Conservation (phyloP, 1,284 basidiomycete genomes). For the Hemileia vastatrix region DNA sequence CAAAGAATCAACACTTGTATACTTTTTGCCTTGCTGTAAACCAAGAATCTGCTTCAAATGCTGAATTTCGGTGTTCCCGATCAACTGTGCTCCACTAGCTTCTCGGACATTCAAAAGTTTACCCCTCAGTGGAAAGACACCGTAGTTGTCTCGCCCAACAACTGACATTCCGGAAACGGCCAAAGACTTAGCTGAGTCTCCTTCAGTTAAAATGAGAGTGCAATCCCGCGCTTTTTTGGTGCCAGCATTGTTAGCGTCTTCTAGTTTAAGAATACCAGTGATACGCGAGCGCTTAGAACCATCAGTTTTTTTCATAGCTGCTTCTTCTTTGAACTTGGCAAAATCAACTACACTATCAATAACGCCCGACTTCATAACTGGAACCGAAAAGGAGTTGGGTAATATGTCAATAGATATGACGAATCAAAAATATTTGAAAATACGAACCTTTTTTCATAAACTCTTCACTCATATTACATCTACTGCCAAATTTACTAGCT, state of each 20-base stretch:
- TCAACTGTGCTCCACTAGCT: conserved; percentile 86
- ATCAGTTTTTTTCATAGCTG: conserved; percentile 91
- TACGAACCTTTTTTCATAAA: conserved; percentile 84
- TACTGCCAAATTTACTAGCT: conserved; percentile 76
- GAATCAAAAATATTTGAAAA: neutral
- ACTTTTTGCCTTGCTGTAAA: conserved; percentile 85
- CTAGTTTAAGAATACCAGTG: conserved; percentile 81
- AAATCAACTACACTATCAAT: conserved; percentile 87
- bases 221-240: conserved; percentile 70
- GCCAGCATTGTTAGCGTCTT: conserved; percentile 97
- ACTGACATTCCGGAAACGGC: conserved; percentile 90
- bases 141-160: conserved; percentile 91
- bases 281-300: conserved; percentile 83
- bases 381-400: neutral
- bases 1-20: conserved; percentile 60
- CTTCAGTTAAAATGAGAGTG: conserved; percentile 95
- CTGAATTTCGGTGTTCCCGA: conserved; percentile 96
- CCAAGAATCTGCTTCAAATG: conserved; percentile 98
- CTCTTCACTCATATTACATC: conserved; percentile 79
- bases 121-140: conserved; percentile 94
- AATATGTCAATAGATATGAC: neutral
- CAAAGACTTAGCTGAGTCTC: conserved; percentile 95
- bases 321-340: conserved; percentile 95
- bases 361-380: conserved; percentile 81
- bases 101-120: conserved; percentile 97